Conservation (phyloP, 257 asterid species). For the Ajuga chamaepitys region DNA sequence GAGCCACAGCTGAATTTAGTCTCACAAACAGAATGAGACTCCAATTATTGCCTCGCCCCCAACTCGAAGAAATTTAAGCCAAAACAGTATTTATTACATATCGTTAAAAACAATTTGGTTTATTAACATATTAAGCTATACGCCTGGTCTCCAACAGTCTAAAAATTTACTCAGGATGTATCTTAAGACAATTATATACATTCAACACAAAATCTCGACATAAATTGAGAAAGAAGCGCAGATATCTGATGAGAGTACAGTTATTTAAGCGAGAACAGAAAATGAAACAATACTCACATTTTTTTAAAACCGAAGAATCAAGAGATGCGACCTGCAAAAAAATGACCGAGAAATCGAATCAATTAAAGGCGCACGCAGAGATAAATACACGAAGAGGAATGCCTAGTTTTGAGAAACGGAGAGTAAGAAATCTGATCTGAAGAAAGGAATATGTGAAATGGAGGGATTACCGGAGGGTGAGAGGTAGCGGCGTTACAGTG, state of each 20-base stretch:
- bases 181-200: neutral
- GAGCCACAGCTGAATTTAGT: neutral
- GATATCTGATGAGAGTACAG: neutral
- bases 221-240: neutral
- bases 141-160: neutral
- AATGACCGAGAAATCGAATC: neutral
- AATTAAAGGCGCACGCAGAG: neutral
- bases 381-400: neutral
- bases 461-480: slow-evolving; percentile 6
- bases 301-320: neutral
- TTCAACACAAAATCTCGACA: neutral
- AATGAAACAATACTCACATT: slow-evolving; percentile 20
- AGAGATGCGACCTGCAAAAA: slow-evolving; percentile 22
- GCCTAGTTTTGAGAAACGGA: neutral
- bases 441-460: neutral
- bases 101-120: neutral
- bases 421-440: neutral
- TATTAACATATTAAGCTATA: neutral
- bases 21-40: neutral
- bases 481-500: slow-evolving; percentile 10
- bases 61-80: neutral
- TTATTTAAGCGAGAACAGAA: neutral
- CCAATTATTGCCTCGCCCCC: neutral
- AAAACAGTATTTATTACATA: neutral
- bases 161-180: too few species aligned